Evolutionary conservation across 2,329 filamentous ascomycete species (phyloP), one percentile per base, ranked within the genome.

Genomic region (Ceratocystiopsis sp.): DNA sequence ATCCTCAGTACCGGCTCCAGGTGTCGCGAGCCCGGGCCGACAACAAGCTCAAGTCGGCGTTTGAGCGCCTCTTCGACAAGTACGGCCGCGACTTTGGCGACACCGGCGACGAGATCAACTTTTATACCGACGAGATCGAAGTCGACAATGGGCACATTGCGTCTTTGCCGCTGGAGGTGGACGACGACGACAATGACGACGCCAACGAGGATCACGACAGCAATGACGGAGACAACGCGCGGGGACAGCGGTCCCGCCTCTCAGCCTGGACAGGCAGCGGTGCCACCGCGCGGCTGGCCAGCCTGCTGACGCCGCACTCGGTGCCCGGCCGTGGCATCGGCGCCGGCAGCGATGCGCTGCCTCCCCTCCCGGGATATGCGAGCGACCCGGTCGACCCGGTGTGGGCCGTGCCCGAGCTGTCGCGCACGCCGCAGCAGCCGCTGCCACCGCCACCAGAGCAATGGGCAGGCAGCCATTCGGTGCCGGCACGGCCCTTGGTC

Each of bases 41-140:
- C 48, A 64, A 69, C 49, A 77, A 76, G 46, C 71, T 94, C 36
- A 89, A 91, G 57, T 78, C 76, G n/a, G 77, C 77, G 6, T 91
- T 93, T 57, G 86, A 94, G 55, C 67, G 74, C 44, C 93, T 96
- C 44, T 94, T 94, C 56, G 74, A 80, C 47, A 95, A 93, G 59
- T 95, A 93, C 57, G 78, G 71, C 42, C 78, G 70, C 49, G 82
- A 95, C 57, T 94, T 94, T 54, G 76, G 77, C 2, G 81, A 78
- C 5, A 69, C 89, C 41, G 86, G 80, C 43, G 89, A 96, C 59
- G 86, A 94, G 61, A 86, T 96, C 53, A 84, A 96, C 58, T 66
- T 94, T 45, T 66, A 68, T 41, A 89, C 83, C 0, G 86, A 84
- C 43, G 68, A 83, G 46, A 77, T 96, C 39, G 69, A 93, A n/a